Base-by-base conservation (phyloP, 495 filamentous ascomycete genomes). In the Thermothielavioides terrestris region DNA sequence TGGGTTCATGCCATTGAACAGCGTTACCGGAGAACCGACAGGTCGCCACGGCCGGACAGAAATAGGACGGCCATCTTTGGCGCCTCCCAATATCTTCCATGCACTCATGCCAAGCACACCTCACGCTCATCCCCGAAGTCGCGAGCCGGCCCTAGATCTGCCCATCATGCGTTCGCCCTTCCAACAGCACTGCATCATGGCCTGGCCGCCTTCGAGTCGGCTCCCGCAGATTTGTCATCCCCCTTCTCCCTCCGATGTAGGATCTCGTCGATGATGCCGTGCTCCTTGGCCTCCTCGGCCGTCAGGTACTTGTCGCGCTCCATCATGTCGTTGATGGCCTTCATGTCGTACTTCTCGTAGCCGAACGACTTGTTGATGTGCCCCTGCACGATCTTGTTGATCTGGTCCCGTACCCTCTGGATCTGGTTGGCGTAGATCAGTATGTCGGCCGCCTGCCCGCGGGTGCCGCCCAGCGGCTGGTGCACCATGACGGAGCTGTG, bases 381-480 rank as follows among this genome's bases (percentile, higher is more conserved):
- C 52, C 74, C 67, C 68, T 85, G 76, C 54, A 94, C 95, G 46
- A 97, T 94, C 71, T 84, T 73, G 69, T 98, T 96, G 57, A 97
- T 70, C 72, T 89, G 81, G 49, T 81, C 71, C 53, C 92, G 76
- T 40, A 95, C 82, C 45, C 91, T 74, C 67, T 97, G 73, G 49
- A 98, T 98, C 74, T 98, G 92, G 63, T 87, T 94, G 6, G 92
- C 92, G 66, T 98, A 94, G 50, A 96, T 96, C 27, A 94, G 80
- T 54, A 98, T 96, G 65, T 98, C 92, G 44, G 76, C 72, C 12
- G 92, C 92, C 57, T 95, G 90, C 1, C 92, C 92, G 45, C 81
- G 79, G 49, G 94, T 96, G 0, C 92, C 92, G 26, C 92, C 92
- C 18, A 82, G 81, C 6, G 94, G 92, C 63, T 98, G 92, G 64